phyloP scores from a whole-genome alignment of 805 yeast genomes.

The Nakazawaea wyomingensis region DNA sequence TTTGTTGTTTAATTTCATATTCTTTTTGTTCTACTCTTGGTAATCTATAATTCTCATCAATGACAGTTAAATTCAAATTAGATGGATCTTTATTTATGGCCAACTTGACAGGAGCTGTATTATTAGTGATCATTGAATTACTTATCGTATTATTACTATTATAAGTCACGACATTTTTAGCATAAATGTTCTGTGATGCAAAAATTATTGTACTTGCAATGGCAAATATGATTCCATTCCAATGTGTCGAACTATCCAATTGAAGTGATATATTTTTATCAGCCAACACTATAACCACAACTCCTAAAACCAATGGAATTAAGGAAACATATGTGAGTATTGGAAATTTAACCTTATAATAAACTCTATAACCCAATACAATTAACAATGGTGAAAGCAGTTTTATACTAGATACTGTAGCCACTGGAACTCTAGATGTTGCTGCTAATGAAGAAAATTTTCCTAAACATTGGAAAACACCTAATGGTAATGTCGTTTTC shows the following conservation, averaged over 20 bases:
- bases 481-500: conserved; percentile 54
- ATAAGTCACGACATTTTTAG: conserved; percentile 70
- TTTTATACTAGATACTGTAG: conserved; percentile 67
- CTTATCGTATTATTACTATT: conserved; percentile 21
- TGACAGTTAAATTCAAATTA: conserved; percentile 7
- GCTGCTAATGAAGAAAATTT: conserved; percentile 60
- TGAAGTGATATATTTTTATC: conserved; percentile 17
- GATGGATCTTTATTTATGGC: conserved; percentile 17
- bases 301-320: conserved; percentile 48
- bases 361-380: conserved; percentile 47
- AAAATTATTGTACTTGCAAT: conserved; percentile 64
- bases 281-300: conserved; percentile 42
- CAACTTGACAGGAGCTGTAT: conserved; percentile 23
- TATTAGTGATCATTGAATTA: conserved; percentile 12
- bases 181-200: conserved; percentile 83
- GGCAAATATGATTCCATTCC: conserved; percentile 66
- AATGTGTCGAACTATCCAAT: conserved; percentile 26
- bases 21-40: conserved; percentile 18
- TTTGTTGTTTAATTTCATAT: conserved; percentile 19
- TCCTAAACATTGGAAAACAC: conserved; percentile 61
- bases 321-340: conserved; percentile 45
- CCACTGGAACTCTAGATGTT: conserved; percentile 58
- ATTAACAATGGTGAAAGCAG: conserved; percentile 61
- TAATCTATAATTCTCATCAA: conserved; percentile 11
- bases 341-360: conserved; percentile 48